Evolutionary conservation across 768 basidiomycete species (phyloP).

Genomic region (Russula earlei): DNA sequence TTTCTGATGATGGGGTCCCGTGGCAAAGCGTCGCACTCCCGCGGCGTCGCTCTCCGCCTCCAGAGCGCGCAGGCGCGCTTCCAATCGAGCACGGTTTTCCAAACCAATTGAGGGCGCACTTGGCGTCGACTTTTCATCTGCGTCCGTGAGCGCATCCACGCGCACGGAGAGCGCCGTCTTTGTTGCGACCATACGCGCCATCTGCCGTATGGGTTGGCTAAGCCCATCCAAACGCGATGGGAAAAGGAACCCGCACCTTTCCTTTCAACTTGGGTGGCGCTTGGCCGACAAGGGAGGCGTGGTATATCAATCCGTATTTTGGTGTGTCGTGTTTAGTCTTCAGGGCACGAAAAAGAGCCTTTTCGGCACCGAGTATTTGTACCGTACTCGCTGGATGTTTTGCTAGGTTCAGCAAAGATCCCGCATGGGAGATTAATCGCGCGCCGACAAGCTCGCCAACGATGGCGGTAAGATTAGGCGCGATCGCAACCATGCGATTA

Average conservation of each 20-base stretch:
- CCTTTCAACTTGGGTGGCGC: slow-evolving; percentile 97
- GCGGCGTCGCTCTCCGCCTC: slow-evolving; percentile 79
- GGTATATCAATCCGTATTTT: slow-evolving; percentile 99
- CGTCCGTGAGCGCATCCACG: slow-evolving; percentile 91
- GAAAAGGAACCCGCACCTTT: slow-evolving; percentile 44
- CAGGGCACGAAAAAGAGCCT: slow-evolving; percentile 65
- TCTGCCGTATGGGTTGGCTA: slow-evolving; percentile 35
- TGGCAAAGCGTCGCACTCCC: no score
- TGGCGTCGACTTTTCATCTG: slow-evolving; percentile 80
- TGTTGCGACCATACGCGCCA: slow-evolving; percentile 99
- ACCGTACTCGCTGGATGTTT: slow-evolving; percentile 76
- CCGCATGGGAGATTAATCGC: slow-evolving; percentile 64
- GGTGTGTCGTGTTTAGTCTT: slow-evolving; percentile 92
- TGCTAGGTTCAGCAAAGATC: slow-evolving; percentile 57
- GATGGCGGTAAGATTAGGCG: slow-evolving; percentile 87
- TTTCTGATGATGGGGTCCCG: slow-evolving; percentile 54
- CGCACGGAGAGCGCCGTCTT: slow-evolving; percentile 96
- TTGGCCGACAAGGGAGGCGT: slow-evolving; percentile 94
- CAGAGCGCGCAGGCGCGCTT: slow-evolving; percentile 82
- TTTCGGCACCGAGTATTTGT: slow-evolving; percentile 70
- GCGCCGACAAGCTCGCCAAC: slow-evolving; percentile 75
- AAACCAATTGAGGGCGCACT: slow-evolving; percentile 81
- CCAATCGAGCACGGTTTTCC: slow-evolving; percentile 90
- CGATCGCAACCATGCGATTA: slow-evolving; percentile 97
- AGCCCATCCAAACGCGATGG: background rate